A percentile compares a stretch with the other conserved stretches of the same genome.
Conservation (phyloP, 306 rosid species). For the Astragalus membranaceus region DNA sequence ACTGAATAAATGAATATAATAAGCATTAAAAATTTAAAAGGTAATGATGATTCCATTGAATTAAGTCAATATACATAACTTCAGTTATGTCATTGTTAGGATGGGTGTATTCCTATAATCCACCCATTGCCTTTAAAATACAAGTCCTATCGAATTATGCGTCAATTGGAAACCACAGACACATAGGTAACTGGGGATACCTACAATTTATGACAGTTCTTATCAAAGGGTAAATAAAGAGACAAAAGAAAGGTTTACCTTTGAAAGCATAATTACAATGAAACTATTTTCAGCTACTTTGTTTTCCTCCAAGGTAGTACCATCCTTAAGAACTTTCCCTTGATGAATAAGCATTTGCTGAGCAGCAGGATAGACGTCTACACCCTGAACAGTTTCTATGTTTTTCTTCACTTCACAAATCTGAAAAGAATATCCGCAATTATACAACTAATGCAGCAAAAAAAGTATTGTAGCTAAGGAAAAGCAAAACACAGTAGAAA, state of each 20-base stretch:
- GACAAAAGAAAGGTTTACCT: slow-evolving; percentile 38
- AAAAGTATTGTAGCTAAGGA: background rate
- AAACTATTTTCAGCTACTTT: slow-evolving; percentile 83
- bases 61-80: background rate
- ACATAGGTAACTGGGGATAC: background rate
- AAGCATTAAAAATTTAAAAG: background rate
- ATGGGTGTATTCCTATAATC: background rate
- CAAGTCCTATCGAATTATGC: background rate
- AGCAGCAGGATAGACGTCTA: slow-evolving; percentile 70
- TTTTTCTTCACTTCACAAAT: slow-evolving; percentile 78
- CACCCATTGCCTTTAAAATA: background rate
- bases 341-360: slow-evolving; percentile 95
- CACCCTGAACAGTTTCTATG: slow-evolving; percentile 72
- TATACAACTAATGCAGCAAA: background rate
- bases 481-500: background rate
- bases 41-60: background rate
- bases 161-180: background rate
- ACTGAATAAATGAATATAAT: background rate
- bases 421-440: slow-evolving; percentile 32
- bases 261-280: slow-evolving; percentile 82
- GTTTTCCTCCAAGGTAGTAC: slow-evolving; percentile 69
- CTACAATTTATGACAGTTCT: background rate
- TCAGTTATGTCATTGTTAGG: background rate
- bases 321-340: slow-evolving; percentile 86
- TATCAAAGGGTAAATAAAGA: background rate